Evolutionary conservation across 768 basidiomycete genomes (phyloP), one percentile per base, ranked within the genome.

Genomic region (Amanita pallidorosea): DNA sequence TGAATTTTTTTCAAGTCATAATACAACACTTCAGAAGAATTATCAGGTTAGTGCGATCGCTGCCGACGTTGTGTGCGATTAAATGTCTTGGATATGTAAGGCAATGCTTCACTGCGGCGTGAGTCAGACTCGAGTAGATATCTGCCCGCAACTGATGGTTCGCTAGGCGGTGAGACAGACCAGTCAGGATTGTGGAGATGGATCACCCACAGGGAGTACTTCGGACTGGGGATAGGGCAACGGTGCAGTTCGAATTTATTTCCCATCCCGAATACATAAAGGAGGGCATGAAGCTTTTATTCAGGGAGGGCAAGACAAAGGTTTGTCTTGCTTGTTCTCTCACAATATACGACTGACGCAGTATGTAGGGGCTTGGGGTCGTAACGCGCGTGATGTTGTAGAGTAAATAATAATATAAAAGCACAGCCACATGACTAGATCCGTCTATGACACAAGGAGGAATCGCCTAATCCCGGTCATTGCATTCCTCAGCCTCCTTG

Each of bases 251-350:
- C 58, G 90, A 97, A 68, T 95, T 97, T 61, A 88, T 95, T 49
- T 84, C 88, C 12, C 85, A 87, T 49, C 85, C 90, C 0, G 95
- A 96, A 70, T 94, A 83, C 62, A 72, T 98, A 55, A 93, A 94
- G 63, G 85, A 84, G 57, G 94, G 94, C 23, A 90, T 89, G 84
- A 91, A 93, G 67, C 72, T 95, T 20, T 67, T 99, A 11, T 93
- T 98, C 64, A 74, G 95, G 36, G 96, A 98, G 66, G 95, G 94
- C 3, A 92, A 91, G 71, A 96, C 93, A 1, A 97, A 96, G 75
- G 92, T 83, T 31, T 71, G 60, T 17, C 23, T n/a, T 15, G 44
- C 44, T 38, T 17, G 27, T 13, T 45, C 34, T 56, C 35, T 29
- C 23, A 37, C 18, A 43, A 41, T 43, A 35, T 45, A 51, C 27